Conservation (phyloP, 2,329 filamentous ascomycete species). For the Teratosphaeria viscida region DNA sequence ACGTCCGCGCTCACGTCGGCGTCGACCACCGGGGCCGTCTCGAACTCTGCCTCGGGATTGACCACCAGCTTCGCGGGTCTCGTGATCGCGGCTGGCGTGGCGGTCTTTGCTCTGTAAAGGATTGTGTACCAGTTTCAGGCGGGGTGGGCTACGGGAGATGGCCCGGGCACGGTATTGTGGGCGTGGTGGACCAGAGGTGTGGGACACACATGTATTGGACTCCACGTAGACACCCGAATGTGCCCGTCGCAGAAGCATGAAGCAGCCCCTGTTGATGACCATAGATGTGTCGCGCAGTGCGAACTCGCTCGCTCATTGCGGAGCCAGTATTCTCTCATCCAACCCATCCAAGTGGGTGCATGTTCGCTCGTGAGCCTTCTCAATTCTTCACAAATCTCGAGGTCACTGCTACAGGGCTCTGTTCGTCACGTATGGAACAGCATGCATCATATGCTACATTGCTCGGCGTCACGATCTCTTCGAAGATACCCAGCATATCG, state of each 20-base stretch:
- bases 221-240: neutral
- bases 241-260: neutral
- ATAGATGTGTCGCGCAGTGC: neutral
- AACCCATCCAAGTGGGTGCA: too few relatives aligned
- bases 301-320: neutral
- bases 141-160: neutral
- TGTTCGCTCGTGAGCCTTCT: too few relatives aligned
- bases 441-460: too few relatives aligned
- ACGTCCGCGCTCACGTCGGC: slow-evolving; percentile 5
- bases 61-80: slow-evolving; percentile 31
- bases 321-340: neutral
- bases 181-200: neutral
- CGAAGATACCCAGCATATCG: too few relatives aligned
- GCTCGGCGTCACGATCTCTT: too few relatives aligned
- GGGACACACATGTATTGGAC: neutral
- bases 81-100: slow-evolving; percentile 29
- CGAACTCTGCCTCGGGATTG: slow-evolving; percentile 15
- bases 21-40: slow-evolving; percentile 13
- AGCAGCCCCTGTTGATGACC: neutral
- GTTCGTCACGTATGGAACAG: too few relatives aligned
- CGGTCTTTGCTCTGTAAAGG: slow-evolving; percentile 27
- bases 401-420: too few relatives aligned
- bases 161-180: too few relatives aligned
- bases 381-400: too few relatives aligned
- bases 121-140: too few relatives aligned